These are phyloP conservation scores for Fusarium sp. DNA, from an alignment of 2,329 filamentous ascomycete genomes.

Conservation along the genomic window DNA sequence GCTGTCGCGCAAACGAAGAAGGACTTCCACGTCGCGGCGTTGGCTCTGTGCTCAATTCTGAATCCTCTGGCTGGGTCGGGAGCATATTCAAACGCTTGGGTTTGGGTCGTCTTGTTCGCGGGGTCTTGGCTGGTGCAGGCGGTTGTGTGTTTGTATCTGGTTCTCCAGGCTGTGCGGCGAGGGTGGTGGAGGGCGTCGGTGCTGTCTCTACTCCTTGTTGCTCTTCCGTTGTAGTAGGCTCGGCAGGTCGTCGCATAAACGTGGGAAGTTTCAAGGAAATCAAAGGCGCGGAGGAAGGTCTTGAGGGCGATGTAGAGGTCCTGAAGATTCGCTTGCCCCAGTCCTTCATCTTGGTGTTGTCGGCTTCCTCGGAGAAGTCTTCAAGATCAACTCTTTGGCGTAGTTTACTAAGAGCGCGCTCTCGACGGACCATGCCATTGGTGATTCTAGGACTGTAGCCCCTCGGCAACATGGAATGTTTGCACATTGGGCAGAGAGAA, in stretches of 20 bases:
- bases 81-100: slow-evolving; percentile 51
- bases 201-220: slow-evolving; percentile 7
- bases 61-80: slow-evolving; percentile 54
- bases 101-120: slow-evolving; percentile 45
- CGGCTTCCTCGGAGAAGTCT: slow-evolving; percentile 50
- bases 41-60: slow-evolving; percentile 46
- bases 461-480: slow-evolving; percentile 79
- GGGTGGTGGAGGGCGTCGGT: slow-evolving; percentile 4
- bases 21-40: slow-evolving; percentile 54
- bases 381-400: slow-evolving; percentile 64
- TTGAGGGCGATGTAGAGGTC: slow-evolving; percentile 36
- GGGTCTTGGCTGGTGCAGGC: slow-evolving; percentile 34
- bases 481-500: slow-evolving; percentile 92
- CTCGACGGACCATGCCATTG: slow-evolving; percentile 86
- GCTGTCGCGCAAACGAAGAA: slow-evolving; percentile 58
- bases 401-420: slow-evolving; percentile 74
- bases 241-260: slow-evolving; percentile 24
- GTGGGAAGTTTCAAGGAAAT: slow-evolving; percentile 41
- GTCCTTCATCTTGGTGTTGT: slow-evolving; percentile 50
- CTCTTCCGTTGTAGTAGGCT: slow-evolving; percentile 13
- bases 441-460: slow-evolving; percentile 78
- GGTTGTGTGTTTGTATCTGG: slow-evolving; percentile 19
- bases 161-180: slow-evolving; percentile 25
- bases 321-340: slow-evolving; percentile 54
- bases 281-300: slow-evolving; percentile 43